phyloP scores from a whole-genome alignment of 345 rosid species.

The Eucalyptus coolabah region DNA sequence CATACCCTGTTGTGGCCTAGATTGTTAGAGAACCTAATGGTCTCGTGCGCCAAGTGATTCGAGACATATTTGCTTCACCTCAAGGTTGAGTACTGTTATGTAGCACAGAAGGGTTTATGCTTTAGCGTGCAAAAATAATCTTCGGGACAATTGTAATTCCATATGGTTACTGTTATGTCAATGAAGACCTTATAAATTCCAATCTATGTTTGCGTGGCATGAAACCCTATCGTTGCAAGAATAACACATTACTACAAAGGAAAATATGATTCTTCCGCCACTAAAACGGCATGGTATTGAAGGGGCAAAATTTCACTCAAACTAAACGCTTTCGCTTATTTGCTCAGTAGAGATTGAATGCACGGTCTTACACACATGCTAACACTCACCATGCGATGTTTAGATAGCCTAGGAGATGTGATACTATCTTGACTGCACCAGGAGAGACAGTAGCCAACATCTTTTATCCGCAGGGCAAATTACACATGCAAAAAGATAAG shows the following conservation, averaged over 20 bases:
- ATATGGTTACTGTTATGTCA: not conserved
- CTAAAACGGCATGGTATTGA: not conserved
- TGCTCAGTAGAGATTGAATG: not conserved
- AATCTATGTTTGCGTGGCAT: not conserved
- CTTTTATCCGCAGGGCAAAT: not conserved
- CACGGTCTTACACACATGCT: not conserved
- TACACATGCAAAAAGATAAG: not conserved
- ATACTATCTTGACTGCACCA: not conserved
- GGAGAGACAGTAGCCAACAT: not conserved
- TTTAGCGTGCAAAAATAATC: not conserved
- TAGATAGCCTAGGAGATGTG: not conserved
- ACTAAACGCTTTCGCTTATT: not conserved
- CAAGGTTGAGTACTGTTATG: not conserved
- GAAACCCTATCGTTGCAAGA: not conserved
- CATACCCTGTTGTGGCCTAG: not conserved
- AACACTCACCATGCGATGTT: not conserved
- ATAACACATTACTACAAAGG: not conserved
- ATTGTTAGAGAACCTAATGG: not conserved
- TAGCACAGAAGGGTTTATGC: not conserved
- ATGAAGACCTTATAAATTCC: not conserved
- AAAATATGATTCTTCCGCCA: not conserved
- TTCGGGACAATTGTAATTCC: not conserved
- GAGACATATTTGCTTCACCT: not conserved
- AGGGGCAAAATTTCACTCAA: not conserved
- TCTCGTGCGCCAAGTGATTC: not conserved